Base-by-base conservation (phyloP, 2,329 filamentous ascomycete genomes). In the Penicillium sumatraense region DNA sequence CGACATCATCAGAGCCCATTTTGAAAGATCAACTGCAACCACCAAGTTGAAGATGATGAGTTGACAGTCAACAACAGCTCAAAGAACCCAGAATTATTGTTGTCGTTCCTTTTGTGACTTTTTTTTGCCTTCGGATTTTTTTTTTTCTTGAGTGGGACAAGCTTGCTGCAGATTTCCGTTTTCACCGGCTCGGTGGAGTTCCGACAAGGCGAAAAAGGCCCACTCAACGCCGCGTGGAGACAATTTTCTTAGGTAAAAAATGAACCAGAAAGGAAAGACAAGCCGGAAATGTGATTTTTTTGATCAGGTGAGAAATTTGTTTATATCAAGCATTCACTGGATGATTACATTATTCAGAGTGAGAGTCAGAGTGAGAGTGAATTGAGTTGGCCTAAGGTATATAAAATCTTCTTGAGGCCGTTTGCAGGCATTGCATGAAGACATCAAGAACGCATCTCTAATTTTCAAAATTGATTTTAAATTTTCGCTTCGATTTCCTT, bases 181-280 rank as follows among this genome's bases (percentile, higher is more conserved):
- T 50, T 41, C 47, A 20, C 35, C 18, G 31, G 35, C 24, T 50
- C 47, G 47, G 47, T 50, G 47, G 47, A 18, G 33, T 21, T 50
- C 47, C 47, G 47, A 49, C 46, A 49, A 49, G 46, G 33, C 46
- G 23, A 49, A 33, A 29, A 36, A 24, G 46, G 20, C 20, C 46
- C 46, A 44, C 51, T 49, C 44, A 18, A 44, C 54, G 35, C 45
- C 36, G 36, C 48, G 59, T 51, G 56, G 57, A 60, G 51, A 45
- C 13, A 29, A 52, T 55, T 51, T 58, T 64, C 40, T 65, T 64
- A 64, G 56, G 62, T 65, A 65, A 63, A n/a, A 55, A 42, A 11
- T 10, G 18, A 45, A 31, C 46, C 31, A 47, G 38, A 60, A 55
- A 49, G 54, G 51, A 51, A 57, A 38, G 48, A 51, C 27, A 56